phyloP scores from a whole-genome alignment of 2,329 filamentous ascomycete species.

The Nothomitra cinnamomea region DNA sequence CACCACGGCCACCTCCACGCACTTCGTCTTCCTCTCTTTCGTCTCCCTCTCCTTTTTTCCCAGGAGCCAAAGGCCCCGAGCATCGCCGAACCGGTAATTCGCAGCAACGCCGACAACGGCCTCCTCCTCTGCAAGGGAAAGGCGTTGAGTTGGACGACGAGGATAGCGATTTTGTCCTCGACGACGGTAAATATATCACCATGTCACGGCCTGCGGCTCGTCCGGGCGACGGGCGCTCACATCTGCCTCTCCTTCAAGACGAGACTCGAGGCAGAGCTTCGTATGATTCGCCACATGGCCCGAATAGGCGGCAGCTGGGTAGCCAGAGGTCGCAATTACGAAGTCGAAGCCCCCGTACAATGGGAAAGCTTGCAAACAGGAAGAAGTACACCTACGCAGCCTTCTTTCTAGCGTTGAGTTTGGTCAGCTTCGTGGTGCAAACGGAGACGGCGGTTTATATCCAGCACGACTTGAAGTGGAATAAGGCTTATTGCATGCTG shows the following conservation, averaged over 20 bases:
- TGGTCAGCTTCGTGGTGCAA: slow-evolving; percentile 82
- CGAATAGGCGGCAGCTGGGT: slow-evolving; percentile 19
- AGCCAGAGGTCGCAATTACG: slow-evolving; percentile 17
- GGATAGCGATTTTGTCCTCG: neutral
- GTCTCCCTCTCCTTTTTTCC: neutral
- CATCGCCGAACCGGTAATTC: neutral
- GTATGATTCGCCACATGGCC: slow-evolving; percentile 21
- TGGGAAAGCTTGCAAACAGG: slow-evolving; percentile 37
- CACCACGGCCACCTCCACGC: neutral
- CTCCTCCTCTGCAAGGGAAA: neutral
- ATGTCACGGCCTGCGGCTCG: slow-evolving; percentile 1
- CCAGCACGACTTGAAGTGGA: slow-evolving; percentile 79
- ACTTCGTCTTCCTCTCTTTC: neutral
- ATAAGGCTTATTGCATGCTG: slow-evolving; percentile 99
- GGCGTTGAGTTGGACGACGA: neutral
- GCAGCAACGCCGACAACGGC: neutral
- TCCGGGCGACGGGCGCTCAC: slow-evolving; percentile 14
- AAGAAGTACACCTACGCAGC: slow-evolving; percentile 77
- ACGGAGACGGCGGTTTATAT: slow-evolving; percentile 94
- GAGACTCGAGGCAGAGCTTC: slow-evolving; percentile 23
- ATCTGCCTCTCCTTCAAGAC: slow-evolving; percentile 37
- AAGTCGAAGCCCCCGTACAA: slow-evolving; percentile 15
- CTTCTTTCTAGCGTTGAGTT: slow-evolving; percentile 64
- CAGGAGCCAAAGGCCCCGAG: neutral
- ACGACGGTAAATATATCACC: neutral